Evolutionary conservation across 1,284 basidiomycete species (phyloP).

Genomic region (Tilletia caries): DNA sequence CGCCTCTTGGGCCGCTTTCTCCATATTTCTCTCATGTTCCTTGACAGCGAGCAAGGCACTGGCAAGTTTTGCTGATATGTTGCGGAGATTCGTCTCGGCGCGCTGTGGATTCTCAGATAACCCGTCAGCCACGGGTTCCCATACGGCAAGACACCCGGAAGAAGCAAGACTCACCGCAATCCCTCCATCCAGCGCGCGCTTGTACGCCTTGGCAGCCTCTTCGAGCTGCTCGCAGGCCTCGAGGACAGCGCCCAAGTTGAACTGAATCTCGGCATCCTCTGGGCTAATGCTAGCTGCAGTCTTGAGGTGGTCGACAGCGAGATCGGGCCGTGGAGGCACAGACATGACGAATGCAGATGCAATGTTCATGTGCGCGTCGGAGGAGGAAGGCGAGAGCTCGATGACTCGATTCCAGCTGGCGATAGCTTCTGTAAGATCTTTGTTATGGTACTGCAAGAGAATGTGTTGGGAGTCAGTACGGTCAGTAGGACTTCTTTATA

Average conservation of each 20-base stretch:
- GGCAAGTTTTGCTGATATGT: conserved; percentile 64
- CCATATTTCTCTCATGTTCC: conserved; percentile 14
- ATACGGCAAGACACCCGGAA: too few relatives aligned
- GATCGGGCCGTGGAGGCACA: conserved; percentile 76
- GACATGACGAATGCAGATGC: conserved; percentile 91
- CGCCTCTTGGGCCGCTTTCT: background rate
- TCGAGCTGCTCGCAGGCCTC: conserved; percentile 81
- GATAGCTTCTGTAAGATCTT: conserved; percentile 36
- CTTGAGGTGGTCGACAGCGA: conserved; percentile 83
- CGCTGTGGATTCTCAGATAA: conserved; percentile 40
- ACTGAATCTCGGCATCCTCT: conserved; percentile 89
- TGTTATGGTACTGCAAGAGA: background rate
- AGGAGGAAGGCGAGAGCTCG: conserved; percentile 72
- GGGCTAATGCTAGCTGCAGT: conserved; percentile 79
- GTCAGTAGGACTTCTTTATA: background rate
- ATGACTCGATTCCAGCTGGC: conserved; percentile 39
- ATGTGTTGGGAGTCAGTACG: background rate
- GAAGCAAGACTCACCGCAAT: conserved; percentile 59
- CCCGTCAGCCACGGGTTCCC: background rate
- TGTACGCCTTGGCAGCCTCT: conserved; percentile 75
- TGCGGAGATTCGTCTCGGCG: conserved; percentile 78
- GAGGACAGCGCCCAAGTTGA: conserved; percentile 84
- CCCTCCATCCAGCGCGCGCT: conserved; percentile 71
- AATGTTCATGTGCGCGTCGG: conserved; percentile 89
- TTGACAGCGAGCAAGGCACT: conserved; percentile 23